These are phyloP conservation scores for Trichoderma orchidacearum DNA, from an alignment of 495 filamentous ascomycete genomes.

Conservation along the genomic window DNA sequence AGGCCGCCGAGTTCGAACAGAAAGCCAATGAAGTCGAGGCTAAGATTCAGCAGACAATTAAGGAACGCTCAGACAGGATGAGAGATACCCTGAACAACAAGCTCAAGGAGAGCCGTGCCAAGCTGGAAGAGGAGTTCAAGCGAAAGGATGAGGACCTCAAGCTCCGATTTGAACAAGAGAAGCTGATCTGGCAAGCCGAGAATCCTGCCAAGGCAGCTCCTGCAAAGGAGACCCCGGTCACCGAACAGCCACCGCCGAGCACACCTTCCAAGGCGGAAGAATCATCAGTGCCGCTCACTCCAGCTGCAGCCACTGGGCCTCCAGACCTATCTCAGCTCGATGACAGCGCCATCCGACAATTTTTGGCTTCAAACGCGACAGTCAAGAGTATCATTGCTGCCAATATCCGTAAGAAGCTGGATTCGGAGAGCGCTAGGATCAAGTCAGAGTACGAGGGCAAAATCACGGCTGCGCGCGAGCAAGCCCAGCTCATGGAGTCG, in stretches of 20 bases:
- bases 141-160: conserved; percentile 39
- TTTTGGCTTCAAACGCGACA: conserved; percentile 49
- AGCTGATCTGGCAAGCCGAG: conserved; percentile 38
- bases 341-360: conserved; percentile 50
- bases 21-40: conserved; percentile 41
- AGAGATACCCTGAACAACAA: conserved; percentile 58
- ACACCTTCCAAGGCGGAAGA: conserved; percentile 14
- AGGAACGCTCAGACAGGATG: conserved; percentile 56
- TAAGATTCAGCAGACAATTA: conserved; percentile 38
- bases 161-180: conserved; percentile 51
- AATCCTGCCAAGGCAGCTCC: conserved; percentile 20
- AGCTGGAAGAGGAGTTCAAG: conserved; percentile 27
- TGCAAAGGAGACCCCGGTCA: neutral
- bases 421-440: conserved; percentile 41
- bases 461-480: conserved; percentile 32
- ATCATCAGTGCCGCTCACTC: neutral
- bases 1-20: conserved; percentile 40
- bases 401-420: conserved; percentile 51
- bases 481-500: conserved; percentile 39
- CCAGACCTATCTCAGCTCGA: conserved; percentile 26
- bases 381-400: conserved; percentile 49
- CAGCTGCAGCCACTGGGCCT: neutral
- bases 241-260: conserved; percentile 18
- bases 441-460: conserved; percentile 35
- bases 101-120: conserved; percentile 43